Evolutionary conservation across 257 asterid species (phyloP).

Genomic region (Solanum ossicruentum): DNA sequence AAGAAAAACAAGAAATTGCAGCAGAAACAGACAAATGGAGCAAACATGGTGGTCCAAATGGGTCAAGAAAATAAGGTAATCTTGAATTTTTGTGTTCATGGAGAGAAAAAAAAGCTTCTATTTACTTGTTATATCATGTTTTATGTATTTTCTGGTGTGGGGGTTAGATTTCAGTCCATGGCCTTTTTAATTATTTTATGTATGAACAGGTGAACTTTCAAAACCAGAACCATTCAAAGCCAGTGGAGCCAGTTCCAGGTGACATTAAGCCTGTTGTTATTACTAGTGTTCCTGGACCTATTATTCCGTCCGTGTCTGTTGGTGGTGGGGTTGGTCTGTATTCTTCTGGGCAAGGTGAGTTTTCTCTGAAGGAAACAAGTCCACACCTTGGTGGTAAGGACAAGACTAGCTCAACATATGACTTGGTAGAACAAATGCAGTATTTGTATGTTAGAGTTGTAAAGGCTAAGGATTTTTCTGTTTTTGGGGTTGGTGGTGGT

Average conservation of each 20-base stretch:
- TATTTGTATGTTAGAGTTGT: conserved; percentile 60
- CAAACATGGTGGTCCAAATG: conserved; percentile 29
- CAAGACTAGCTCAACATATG: conserved; percentile 64
- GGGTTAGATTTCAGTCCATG: background rate
- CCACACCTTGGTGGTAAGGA: conserved; percentile 79
- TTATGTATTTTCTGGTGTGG: background rate
- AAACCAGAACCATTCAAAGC: conserved; percentile 35
- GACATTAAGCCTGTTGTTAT: conserved; percentile 66
- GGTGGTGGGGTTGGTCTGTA: conserved; percentile 18
- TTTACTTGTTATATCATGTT: background rate
- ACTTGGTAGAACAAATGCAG: conserved; percentile 85
- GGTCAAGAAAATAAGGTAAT: conserved; percentile 5
- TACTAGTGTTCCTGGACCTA: conserved; percentile 35
- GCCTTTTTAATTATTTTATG: background rate
- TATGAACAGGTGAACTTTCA: conserved; percentile 17
- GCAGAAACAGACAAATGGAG: conserved; percentile 25
- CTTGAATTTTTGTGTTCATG: background rate
- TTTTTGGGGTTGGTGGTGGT: conserved; percentile 27
- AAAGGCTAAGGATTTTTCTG: conserved; percentile 42
- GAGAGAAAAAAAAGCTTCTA: background rate
- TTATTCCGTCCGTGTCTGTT: conserved; percentile 15
- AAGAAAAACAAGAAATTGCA: conserved; percentile 60
- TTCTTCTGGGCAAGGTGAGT: conserved; percentile 26
- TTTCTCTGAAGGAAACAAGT: conserved; percentile 55
- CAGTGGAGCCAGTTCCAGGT: conserved; percentile 35